Evolutionary conservation across 2,329 filamentous ascomycete genomes (phyloP).

Genomic region (Ophiocordyceps camponoti-leonardi): DNA sequence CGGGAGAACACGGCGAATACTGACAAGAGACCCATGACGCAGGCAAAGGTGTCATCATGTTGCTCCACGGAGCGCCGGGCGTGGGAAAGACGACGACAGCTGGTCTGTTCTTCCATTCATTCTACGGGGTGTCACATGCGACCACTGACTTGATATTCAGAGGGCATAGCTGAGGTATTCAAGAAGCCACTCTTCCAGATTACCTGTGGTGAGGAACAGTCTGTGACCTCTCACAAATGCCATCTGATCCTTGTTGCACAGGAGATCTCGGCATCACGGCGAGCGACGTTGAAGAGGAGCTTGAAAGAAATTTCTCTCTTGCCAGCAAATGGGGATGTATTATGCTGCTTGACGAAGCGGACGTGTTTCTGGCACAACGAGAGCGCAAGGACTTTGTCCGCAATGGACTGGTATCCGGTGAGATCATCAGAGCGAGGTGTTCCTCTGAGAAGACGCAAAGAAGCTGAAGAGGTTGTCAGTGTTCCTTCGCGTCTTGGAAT

Average conservation of each 20-base stretch:
- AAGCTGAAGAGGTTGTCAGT: background rate
- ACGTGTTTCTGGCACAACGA: conserved; percentile 16
- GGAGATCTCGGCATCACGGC: conserved; percentile 9
- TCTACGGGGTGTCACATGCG: background rate
- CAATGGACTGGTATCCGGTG: conserved; percentile 19
- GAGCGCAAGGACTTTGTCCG: conserved; percentile 12
- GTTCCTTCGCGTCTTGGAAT: conserved; percentile 28
- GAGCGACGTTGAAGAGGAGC: conserved; percentile 19
- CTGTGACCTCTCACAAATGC: conserved; percentile 7
- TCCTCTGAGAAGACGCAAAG: background rate
- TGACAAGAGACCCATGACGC: background rate
- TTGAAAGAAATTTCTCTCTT: conserved; percentile 24
- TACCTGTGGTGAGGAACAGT: conserved; percentile 23
- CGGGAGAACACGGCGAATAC: background rate
- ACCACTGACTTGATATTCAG: background rate
- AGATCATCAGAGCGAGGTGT: background rate
- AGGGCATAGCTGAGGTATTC: conserved; percentile 22
- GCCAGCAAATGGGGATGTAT: conserved; percentile 22
- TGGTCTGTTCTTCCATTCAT: conserved; percentile 1
- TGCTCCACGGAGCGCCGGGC: conserved; percentile 29
- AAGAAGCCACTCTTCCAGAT: conserved; percentile 25
- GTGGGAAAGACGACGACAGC: conserved; percentile 32
- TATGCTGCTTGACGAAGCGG: conserved; percentile 19
- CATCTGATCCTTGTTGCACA: background rate
- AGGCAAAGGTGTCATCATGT: conserved; percentile 19